These are phyloP conservation scores for Phytophthora aleatoria DNA, from an alignment of 352 stramenopile genomes.

Conservation along the genomic window DNA sequence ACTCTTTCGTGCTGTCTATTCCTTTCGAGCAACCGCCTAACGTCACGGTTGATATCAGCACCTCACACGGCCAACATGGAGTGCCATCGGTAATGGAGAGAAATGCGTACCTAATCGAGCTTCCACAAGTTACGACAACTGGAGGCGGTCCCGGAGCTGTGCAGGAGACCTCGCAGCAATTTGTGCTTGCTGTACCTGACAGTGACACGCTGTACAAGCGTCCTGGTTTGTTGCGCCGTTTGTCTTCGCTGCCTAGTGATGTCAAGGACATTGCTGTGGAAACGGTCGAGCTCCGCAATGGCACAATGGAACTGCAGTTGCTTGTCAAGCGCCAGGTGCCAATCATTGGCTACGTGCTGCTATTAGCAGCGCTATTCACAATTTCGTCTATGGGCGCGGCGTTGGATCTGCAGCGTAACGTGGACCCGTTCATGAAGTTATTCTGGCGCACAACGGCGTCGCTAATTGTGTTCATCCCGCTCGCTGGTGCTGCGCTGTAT, in stretches of 20 bases:
- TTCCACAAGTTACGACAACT: constrained; percentile 54
- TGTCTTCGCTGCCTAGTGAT: constrained; percentile 70
- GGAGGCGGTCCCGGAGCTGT: constrained; percentile 30
- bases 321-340: constrained; percentile 79
- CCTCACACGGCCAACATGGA: constrained; percentile 17
- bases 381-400: constrained; percentile 81
- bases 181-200: constrained; percentile 75
- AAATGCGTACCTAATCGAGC: constrained; percentile 82
- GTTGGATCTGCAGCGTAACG: constrained; percentile 68
- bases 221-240: constrained; percentile 57
- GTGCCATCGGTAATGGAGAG: constrained; percentile 46
- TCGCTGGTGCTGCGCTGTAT: constrained; percentile 56
- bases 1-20: constrained; percentile 84
- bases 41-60: constrained; percentile 13
- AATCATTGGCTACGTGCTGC: constrained; percentile 74
- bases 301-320: constrained; percentile 70
- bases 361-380: constrained; percentile 70
- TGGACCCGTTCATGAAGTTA: constrained; percentile 83
- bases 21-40: constrained; percentile 59
- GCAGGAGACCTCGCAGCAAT: constrained; percentile 57
- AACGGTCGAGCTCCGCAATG: constrained; percentile 69
- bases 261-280: constrained; percentile 77
- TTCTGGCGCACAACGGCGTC: constrained; percentile 85
- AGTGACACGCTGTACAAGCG: constrained; percentile 60
- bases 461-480: constrained; percentile 69